Base-by-base conservation (phyloP, 306 rosid species). In the Cicer bijugum region DNA sequence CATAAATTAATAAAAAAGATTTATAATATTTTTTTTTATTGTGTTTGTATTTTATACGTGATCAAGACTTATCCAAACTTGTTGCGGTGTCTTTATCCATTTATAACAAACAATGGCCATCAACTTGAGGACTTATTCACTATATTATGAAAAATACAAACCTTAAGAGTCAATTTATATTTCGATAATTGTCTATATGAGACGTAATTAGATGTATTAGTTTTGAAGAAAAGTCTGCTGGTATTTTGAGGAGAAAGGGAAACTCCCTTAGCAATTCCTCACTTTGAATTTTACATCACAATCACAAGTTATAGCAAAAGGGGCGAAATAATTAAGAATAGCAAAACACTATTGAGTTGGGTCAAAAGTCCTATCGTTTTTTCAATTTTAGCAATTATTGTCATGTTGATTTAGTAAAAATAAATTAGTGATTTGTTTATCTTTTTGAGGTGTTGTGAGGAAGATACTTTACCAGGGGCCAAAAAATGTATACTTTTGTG, bases 311-410 rank as follows among this genome's bases (percentile, higher is more conserved):
- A 43, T n/a, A 6, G 4, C 48, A 44, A 9, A 44, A 7, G 43
- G 68, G 53, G 57, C 72, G 47, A 43, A 51, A 67, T 69, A 20
- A 28, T 28, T 28, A 28, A 28, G 48, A 45, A 57, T 15, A 17
- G 46, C 38, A 47, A 55, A 52, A 57, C 72, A 51, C 67, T 42
- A 7, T 63, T 40, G 15, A 39, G 28, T 8, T 0, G 35, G 68
- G 67, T 52, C 84, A 51, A 76, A 50, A 74, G 79, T 78, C 76
- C 8, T 43, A 42, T 58, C 70, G 71, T 6, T 47, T 46, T 47
- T 28, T 28, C 0, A 28, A 20, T 56, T 16, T 35, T 69, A 9
- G 64, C 75, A 82, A 73, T 77, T 69, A 64, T 85, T 51, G 66
- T 20, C 35, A 9, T 57, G 15, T 68, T 69, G 78, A 69, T 55